A percentile compares a stretch with the other conserved stretches of the same genome.
Conservation (phyloP, 192 early-diverging fungal species). For the Backusella psychrophila region DNA sequence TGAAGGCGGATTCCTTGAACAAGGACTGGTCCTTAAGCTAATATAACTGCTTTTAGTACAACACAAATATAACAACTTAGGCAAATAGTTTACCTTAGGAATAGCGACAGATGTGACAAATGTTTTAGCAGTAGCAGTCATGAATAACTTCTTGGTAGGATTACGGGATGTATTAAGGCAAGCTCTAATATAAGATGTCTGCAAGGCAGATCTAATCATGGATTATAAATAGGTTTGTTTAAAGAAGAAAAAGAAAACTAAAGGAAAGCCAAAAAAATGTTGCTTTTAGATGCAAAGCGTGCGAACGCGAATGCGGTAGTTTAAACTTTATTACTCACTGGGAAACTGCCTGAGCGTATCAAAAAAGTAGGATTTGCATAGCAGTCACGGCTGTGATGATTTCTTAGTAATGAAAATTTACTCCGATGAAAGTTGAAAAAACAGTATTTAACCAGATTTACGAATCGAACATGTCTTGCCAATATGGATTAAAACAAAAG, state of each 20-base stretch:
- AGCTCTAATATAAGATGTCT: conserved; percentile 5
- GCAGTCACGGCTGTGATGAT: not conserved
- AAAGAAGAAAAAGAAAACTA: not conserved
- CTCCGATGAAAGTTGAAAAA: not conserved
- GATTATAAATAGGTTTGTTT: not conserved
- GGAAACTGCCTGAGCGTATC: not conserved
- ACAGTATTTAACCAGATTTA: not conserved
- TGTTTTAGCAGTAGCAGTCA: not conserved
- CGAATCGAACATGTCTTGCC: not conserved
- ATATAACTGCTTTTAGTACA: not conserved
- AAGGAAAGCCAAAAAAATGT: not conserved
- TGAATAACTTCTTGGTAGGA: conserved; percentile 1
- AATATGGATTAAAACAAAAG: not conserved
- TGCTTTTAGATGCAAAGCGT: not conserved
- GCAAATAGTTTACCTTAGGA: conserved; percentile 6
- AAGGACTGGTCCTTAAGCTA: conserved; percentile 63
- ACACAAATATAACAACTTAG: not conserved
- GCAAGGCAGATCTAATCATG: conserved; percentile 11
- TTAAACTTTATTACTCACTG: conserved; percentile 16
- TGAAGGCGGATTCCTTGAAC: conserved; percentile 50
- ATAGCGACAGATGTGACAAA: not conserved
- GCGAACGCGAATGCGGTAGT: not conserved
- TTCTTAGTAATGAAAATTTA: conserved; percentile 2
- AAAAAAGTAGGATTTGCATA: not conserved
- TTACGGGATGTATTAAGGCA: conserved; percentile 11